Evolutionary conservation across 2,329 filamentous ascomycete species (phyloP).

Genomic region (Alternaria incomplexa): DNA sequence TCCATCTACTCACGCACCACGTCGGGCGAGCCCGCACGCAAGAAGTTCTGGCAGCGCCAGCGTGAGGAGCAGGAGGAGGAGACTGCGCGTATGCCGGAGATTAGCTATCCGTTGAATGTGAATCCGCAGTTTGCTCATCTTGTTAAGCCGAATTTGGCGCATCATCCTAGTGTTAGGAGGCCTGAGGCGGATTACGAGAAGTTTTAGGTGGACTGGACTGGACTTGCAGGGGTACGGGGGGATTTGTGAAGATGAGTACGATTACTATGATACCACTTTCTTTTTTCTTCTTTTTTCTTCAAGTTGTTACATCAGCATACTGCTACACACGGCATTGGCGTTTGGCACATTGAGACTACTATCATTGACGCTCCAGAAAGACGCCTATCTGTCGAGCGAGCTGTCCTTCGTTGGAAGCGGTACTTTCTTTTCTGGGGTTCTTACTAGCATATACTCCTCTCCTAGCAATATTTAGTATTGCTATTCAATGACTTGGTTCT

Average conservation of each 20-base stretch:
- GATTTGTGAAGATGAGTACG: not conserved
- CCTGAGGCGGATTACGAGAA: slow-evolving; percentile 38
- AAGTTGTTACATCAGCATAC: slow-evolving; percentile 8
- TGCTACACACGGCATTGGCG: slow-evolving; percentile 12
- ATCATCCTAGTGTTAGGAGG: slow-evolving; percentile 56
- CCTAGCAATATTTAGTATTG: not conserved
- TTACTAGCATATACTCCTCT: not conserved
- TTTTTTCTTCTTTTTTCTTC: slow-evolving; percentile 15
- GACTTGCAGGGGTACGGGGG: not conserved
- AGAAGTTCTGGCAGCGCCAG: slow-evolving; percentile 41
- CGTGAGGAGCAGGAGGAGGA: slow-evolving; percentile 45
- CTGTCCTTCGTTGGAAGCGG: not conserved
- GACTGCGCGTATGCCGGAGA: slow-evolving; percentile 57
- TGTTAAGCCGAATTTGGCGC: slow-evolving; percentile 61
- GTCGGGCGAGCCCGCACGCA: slow-evolving; percentile 33
- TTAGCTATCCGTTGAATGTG: slow-evolving; percentile 62
- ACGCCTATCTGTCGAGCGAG: slow-evolving; percentile 5
- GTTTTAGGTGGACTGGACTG: slow-evolving; percentile 19
- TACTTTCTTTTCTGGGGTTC: not conserved
- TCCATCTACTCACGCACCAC: slow-evolving; percentile 45
- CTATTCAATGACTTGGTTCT: not conserved
- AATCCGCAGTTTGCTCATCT: slow-evolving; percentile 62
- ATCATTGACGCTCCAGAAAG: not conserved
- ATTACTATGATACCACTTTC: slow-evolving; percentile 44
- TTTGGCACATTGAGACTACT: not conserved